Evolutionary conservation across 2,329 filamentous ascomycete genomes (phyloP), one percentile per base, ranked within the genome.

Genomic region (Botrytis porri): DNA sequence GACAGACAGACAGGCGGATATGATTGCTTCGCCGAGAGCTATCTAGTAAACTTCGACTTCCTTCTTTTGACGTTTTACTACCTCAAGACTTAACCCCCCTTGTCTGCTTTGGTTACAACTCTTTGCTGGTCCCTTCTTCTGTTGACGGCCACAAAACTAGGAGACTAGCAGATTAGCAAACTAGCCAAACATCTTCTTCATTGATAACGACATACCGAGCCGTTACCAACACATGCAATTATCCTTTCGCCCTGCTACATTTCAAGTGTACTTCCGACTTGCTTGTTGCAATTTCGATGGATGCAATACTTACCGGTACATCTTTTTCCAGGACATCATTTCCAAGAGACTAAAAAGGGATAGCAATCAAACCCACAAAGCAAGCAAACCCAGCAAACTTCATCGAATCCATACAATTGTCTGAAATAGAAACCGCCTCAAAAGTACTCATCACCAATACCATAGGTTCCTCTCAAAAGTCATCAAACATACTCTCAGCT

Each of bases 181-280:
- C 43, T 14, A 66, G 32, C 39, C 6, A 29, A 51, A 54, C 37
- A 54, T 29, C 43, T 57, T 37, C 62, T 65, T 25, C 61, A 16
- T 67, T 48, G 41, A 67, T 67, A 48, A 32, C 25, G 64, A 67
- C 29, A 41, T 29, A 29, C 25, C 48, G 25, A 29, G 64, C 64
- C 35, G 64, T 39, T 57, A 72, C 37, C 62, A 37, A 59, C 22
- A 67, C 62, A 72, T 72, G 70, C 70, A 72, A 67, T 60, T 39
- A 67, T 66, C 70, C 70, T 41, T 60, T 48, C 45, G 48, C 63
- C 29, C 61, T 71, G 63, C 70, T 37, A 45, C 70, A 71, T 66
- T 45, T n/a, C 45, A 71, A 71, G 70, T 71, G 66, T 72, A 67
- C 39, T 67, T 72, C 70, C 70, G 70, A 60, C 20, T 29, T 59